Evolutionary conservation across 345 rosid species (phyloP).

Genomic region (Barbarea vulgaris): DNA sequence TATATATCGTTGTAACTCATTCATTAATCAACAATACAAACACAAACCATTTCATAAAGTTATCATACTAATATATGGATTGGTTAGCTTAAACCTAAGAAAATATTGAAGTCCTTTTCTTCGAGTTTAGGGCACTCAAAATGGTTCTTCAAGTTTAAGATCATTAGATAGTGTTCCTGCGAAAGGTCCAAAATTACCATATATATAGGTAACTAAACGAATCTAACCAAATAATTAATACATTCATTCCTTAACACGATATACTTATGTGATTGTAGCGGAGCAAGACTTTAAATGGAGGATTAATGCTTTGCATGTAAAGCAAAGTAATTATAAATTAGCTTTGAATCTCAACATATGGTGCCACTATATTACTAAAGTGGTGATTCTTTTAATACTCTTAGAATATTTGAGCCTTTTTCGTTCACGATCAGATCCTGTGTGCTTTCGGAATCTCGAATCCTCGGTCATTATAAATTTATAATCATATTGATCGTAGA

Average conservation of each 20-base stretch:
- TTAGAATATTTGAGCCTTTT: conserved; percentile 24
- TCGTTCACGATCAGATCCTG: conserved; percentile 30
- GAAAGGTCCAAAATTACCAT: not conserved
- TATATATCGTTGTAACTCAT: too few species aligned
- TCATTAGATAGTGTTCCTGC: too few species aligned
- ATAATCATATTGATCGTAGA: not conserved
- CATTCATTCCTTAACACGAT: not conserved
- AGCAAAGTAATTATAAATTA: not conserved
- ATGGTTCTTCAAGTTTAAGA: too few species aligned
- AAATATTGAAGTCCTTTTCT: too few species aligned
- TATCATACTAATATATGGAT: too few species aligned
- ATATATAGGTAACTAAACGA: not conserved
- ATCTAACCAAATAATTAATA: not conserved
- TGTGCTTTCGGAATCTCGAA: conserved; percentile 34
- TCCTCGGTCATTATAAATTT: not conserved
- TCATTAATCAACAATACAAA: too few species aligned
- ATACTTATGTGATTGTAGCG: not conserved
- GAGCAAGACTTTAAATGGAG: not conserved
- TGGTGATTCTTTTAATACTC: conserved; percentile 6
- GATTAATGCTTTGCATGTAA: conserved; percentile 27
- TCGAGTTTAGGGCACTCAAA: too few species aligned
- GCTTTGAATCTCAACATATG: conserved; percentile 13
- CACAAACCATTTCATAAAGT: too few species aligned
- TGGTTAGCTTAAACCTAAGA: too few species aligned
- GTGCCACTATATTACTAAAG: not conserved